Conservation (phyloP, 331 rosid genomes). For the Cydonia oblonga region DNA sequence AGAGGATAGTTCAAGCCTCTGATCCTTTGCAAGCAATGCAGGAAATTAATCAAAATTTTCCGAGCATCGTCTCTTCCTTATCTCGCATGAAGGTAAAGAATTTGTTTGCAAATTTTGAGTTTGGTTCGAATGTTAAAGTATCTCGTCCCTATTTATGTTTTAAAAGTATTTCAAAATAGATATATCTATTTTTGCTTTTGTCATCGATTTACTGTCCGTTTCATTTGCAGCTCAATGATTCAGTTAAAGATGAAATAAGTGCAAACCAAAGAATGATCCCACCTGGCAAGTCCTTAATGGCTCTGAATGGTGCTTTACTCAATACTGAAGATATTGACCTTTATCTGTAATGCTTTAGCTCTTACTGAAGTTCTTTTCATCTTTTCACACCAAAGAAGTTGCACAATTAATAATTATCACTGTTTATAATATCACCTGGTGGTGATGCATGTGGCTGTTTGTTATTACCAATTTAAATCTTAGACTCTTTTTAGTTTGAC, state of each 20-base stretch:
- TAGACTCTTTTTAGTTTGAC: not conserved
- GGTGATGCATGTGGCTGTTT: constrained; percentile 4
- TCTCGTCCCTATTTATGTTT: no score
- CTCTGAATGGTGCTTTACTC: constrained; percentile 92
- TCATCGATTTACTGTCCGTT: no score
- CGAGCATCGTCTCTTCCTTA: constrained; percentile 84
- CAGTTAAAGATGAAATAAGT: constrained; percentile 77
- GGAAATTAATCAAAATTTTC: constrained; percentile 94
- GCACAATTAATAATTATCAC: no score
- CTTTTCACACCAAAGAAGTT: constrained; percentile 11
- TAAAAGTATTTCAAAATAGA: not conserved
- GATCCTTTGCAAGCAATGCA: constrained; percentile 98
- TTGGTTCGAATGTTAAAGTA: not conserved
- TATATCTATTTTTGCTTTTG: not conserved
- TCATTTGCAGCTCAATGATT: constrained; percentile 79
- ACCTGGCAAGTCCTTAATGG: constrained; percentile 99
- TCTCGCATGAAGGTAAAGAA: constrained; percentile 87
- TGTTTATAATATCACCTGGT: not conserved
- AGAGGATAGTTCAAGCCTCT: constrained; percentile 92
- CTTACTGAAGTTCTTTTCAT: constrained; percentile 24
- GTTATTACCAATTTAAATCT: not conserved
- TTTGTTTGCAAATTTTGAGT: constrained; percentile 2
- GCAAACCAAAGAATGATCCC: constrained; percentile 97
- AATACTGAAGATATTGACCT: constrained; percentile 92
- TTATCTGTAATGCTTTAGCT: constrained; percentile 65